Evolutionary conservation across 2,329 filamentous ascomycete genomes (phyloP).

Genomic region (Colletotrichum horii): DNA sequence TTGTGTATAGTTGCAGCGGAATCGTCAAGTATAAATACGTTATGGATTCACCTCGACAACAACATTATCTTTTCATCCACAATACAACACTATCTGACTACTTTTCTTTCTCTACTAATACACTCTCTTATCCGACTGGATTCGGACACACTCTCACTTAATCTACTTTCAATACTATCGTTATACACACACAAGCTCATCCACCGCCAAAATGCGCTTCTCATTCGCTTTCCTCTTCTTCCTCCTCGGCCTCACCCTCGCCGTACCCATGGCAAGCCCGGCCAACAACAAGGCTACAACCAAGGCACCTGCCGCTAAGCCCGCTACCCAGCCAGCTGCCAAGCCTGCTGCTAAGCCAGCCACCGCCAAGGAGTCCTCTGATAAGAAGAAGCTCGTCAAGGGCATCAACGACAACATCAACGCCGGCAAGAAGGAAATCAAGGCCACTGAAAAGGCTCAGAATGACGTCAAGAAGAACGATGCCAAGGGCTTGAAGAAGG

Average conservation of each 20-base stretch:
- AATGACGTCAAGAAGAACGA: neutral
- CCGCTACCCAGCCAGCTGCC: neutral
- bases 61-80: neutral
- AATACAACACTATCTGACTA: neutral
- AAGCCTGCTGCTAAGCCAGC: neutral
- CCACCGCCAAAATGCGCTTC: slow-evolving; percentile 4
- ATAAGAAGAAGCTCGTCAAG: slow-evolving; percentile 7
- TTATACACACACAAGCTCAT: neutral
- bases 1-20: neutral
- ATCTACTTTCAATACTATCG: neutral
- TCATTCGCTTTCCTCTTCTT: neutral
- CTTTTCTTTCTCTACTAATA: neutral
- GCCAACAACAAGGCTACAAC: neutral
- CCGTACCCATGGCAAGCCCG: neutral
- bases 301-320: neutral
- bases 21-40: neutral
- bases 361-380: neutral
- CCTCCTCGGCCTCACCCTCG: neutral
- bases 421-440: slow-evolving; percentile 6
- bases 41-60: neutral
- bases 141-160: neutral
- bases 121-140: neutral
- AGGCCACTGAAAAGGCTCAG: neutral
- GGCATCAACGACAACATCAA: slow-evolving; percentile 14
- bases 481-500: neutral